phyloP scores from a whole-genome alignment of 805 yeast genomes.

The Spathaspora girioi region DNA sequence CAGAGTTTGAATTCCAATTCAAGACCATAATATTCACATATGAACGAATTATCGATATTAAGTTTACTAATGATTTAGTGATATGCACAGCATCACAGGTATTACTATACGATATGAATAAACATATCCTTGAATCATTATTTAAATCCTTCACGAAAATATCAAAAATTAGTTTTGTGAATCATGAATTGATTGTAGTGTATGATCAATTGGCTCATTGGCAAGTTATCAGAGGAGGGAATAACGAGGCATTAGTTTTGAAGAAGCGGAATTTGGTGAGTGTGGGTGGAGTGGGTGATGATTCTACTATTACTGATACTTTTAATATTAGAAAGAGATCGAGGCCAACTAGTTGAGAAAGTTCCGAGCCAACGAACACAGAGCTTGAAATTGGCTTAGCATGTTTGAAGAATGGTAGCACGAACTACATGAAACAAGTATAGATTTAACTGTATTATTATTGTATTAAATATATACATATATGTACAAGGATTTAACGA shows the following conservation, averaged over 20 bases:
- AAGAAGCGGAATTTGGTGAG: neutral
- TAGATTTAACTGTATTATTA: slow-evolving; percentile 1
- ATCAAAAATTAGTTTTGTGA: neutral
- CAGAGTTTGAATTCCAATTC: neutral
- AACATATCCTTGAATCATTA: neutral
- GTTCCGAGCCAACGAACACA: no score
- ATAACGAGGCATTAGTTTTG: neutral
- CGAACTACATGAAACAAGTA: neutral
- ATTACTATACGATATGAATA: neutral
- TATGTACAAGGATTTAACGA: slow-evolving; percentile 7
- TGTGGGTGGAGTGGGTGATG: neutral
- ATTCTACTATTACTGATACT: slow-evolving; percentile 14
- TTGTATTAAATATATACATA: slow-evolving; percentile 1
- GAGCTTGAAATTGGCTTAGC: no score
- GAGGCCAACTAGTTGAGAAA: neutral
- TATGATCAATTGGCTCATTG: neutral
- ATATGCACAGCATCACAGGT: neutral
- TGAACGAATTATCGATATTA: neutral
- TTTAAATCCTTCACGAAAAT: neutral
- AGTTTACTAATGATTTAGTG: neutral
- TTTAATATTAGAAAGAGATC: slow-evolving; percentile 13
- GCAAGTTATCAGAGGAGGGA: neutral
- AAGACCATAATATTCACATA: neutral
- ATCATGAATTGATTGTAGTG: neutral
- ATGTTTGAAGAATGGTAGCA: neutral